These are phyloP conservation scores for Rhodotorula mucilaginosa DNA, from an alignment of 1,284 basidiomycete genomes.

Conservation along the genomic window DNA sequence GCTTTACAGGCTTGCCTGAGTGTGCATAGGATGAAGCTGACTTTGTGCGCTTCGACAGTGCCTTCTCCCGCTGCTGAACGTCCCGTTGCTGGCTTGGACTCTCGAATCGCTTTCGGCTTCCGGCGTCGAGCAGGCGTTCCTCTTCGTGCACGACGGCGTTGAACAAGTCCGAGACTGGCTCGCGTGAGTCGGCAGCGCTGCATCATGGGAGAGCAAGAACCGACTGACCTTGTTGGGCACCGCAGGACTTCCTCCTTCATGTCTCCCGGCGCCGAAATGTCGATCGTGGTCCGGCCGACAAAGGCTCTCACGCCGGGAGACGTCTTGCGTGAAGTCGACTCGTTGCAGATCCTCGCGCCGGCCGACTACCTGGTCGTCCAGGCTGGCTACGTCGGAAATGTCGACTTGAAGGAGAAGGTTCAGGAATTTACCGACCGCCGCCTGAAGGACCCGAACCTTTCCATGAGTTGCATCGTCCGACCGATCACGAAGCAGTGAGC, in stretches of 20 bases:
- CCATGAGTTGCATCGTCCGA: constrained; percentile 43
- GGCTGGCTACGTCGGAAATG: constrained; percentile 90
- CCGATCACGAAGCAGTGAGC: constrained; percentile 29
- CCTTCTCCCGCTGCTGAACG: constrained; percentile 89
- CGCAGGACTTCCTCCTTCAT: constrained; percentile 1
- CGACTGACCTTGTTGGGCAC: constrained; percentile 4
- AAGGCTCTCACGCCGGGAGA: constrained; percentile 88
- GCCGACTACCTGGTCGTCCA: constrained; percentile 93
- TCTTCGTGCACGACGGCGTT: constrained; percentile 80
- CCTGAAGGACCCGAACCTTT: constrained; percentile 34
- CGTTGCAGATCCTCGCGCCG: constrained; percentile 65
- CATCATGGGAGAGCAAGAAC: neutral
- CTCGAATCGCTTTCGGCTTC: constrained; percentile 88
- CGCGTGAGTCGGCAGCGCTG: constrained; percentile 57
- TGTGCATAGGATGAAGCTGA: neutral
- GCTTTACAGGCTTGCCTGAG: neutral
- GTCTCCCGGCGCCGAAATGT: constrained; percentile 24
- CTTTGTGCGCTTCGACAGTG: constrained; percentile 57
- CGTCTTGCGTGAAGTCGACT: constrained; percentile 94
- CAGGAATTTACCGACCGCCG: constrained; percentile 53
- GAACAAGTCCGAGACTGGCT: constrained; percentile 77
- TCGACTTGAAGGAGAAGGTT: constrained; percentile 85
- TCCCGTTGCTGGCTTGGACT: constrained; percentile 90
- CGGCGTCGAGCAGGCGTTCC: constrained; percentile 92
- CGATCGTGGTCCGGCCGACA: constrained; percentile 37